A percentile compares a stretch with the other conserved stretches of the same genome.
Conservation (phyloP, 2,329 filamentous ascomycete species). For the Torrubiellomyces zombiae region DNA sequence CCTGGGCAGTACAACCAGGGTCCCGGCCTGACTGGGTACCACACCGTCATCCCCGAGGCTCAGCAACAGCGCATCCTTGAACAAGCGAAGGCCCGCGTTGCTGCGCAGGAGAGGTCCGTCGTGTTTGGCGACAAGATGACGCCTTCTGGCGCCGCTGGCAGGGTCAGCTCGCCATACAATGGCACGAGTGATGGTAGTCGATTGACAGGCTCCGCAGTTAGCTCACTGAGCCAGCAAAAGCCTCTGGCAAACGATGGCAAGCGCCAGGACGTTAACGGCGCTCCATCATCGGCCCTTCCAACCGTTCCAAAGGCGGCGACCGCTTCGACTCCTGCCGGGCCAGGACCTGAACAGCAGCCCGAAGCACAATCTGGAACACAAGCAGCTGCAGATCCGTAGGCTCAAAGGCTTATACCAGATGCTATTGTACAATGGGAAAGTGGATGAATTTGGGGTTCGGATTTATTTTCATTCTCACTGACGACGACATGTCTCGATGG, state of each 20-base stretch:
- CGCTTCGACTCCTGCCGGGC: constrained; percentile 25
- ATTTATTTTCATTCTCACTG: no score
- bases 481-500: no score
- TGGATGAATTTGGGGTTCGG: no score
- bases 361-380: constrained; percentile 5
- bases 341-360: constrained; percentile 18
- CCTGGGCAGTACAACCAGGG: constrained; percentile 16
- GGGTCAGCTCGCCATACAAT: constrained; percentile 21
- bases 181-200: constrained; percentile 13
- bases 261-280: constrained; percentile 17
- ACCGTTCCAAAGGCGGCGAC: constrained; percentile 26
- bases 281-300: constrained; percentile 13
- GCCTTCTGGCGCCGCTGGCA: constrained; percentile 26
- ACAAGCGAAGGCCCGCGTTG: constrained; percentile 30
- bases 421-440: no score
- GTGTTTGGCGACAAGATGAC: constrained; percentile 26
- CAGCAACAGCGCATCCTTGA: constrained; percentile 34
- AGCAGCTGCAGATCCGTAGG: no score
- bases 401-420: no score
- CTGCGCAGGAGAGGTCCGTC: constrained; percentile 24
- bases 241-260: constrained; percentile 18
- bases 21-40: constrained; percentile 26
- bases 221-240: constrained; percentile 17
- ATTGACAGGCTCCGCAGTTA: constrained; percentile 18
- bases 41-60: constrained; percentile 30